Percentiles rank a stretch among this genome's conserved stretches.
These are phyloP conservation scores for Metschnikowia cerradonensis DNA, from an alignment of 805 yeast genomes.

Conservation along the genomic window DNA sequence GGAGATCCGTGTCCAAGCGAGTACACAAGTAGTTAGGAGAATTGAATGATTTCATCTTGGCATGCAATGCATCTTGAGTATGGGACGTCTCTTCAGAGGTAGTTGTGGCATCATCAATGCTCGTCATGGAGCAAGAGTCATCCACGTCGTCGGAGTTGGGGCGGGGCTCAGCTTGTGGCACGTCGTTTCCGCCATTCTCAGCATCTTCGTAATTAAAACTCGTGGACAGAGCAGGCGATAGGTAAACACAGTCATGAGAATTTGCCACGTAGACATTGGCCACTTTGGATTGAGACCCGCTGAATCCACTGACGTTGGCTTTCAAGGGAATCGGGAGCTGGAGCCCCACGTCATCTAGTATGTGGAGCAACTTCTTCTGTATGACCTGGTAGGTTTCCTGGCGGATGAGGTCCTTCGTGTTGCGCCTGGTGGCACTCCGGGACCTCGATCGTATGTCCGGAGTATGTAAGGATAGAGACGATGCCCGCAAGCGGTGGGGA, in stretches of 20 bases:
- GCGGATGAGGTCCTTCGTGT: constrained; percentile 35
- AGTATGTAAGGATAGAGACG: constrained; percentile 5
- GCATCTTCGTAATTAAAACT: constrained; percentile 41
- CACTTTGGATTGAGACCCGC: constrained; percentile 25
- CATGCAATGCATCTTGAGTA: constrained; percentile 4
- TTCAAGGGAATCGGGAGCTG: constrained; percentile 38
- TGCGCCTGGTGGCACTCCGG: constrained; percentile 23
- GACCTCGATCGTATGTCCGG: constrained; percentile 15
- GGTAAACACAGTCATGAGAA: constrained; percentile 36
- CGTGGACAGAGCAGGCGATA: constrained; percentile 38
- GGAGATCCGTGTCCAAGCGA: constrained; percentile 35
- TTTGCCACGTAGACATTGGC: constrained; percentile 34
- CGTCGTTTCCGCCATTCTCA: constrained; percentile 33
- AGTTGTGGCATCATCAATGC: background rate
- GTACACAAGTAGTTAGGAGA: constrained; percentile 37
- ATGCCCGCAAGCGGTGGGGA: constrained; percentile 6
- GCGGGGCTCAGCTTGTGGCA: constrained; percentile 14
- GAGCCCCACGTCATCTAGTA: constrained; percentile 35
- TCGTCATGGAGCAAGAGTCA: background rate
- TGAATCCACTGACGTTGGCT: constrained; percentile 22
- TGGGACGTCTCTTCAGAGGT: constrained; percentile 3
- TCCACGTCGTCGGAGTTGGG: background rate
- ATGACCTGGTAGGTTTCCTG: constrained; percentile 37
- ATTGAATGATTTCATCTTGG: constrained; percentile 22
- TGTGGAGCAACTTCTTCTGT: constrained; percentile 28